A percentile compares a stretch with the other conserved stretches of the same genome.
These are phyloP conservation scores for Fusarium drepaniforme DNA, from an alignment of 2,329 filamentous ascomycete genomes.

Conservation along the genomic window DNA sequence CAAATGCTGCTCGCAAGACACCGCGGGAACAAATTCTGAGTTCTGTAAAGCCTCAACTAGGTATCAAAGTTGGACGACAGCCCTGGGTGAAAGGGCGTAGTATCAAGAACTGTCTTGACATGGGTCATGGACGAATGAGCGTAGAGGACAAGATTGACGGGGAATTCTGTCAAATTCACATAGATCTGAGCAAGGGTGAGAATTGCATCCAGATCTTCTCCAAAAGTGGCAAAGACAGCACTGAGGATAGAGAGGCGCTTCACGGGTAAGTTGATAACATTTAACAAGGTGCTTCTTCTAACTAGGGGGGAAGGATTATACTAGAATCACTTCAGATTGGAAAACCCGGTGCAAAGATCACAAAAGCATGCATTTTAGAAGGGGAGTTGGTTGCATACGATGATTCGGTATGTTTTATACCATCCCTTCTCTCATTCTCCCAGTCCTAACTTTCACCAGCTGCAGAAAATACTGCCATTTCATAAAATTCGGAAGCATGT, in stretches of 20 bases:
- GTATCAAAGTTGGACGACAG: conserved; percentile 74
- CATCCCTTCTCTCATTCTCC: not conserved
- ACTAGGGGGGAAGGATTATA: conserved; percentile 61
- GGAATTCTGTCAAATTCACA: conserved; percentile 90
- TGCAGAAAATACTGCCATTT: conserved; percentile 77
- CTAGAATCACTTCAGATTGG: conserved; percentile 74
- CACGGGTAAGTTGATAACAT: conserved; percentile 58
- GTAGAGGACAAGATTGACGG: conserved; percentile 88
- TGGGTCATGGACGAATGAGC: conserved; percentile 73
- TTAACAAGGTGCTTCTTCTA: conserved; percentile 1
- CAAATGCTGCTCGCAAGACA: conserved; percentile 26
- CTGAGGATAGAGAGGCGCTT: conserved; percentile 73
- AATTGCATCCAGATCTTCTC: conserved; percentile 84
- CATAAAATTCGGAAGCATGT: conserved; percentile 88
- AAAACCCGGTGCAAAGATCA: conserved; percentile 67
- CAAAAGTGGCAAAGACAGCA: conserved; percentile 93
- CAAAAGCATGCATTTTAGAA: conserved; percentile 79
- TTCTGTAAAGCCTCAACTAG: conserved; percentile 64
- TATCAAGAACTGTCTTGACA: conserved; percentile 79
- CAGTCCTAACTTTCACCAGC: conserved; percentile 48
- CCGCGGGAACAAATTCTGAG: conserved; percentile 40
- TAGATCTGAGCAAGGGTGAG: conserved; percentile 71
- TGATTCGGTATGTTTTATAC: conserved; percentile 61
- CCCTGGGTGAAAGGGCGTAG: conserved; percentile 75
- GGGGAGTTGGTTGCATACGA: conserved; percentile 87